Base-by-base conservation (phyloP, 2,329 filamentous ascomycete species). In the Byssothecium circinans region DNA sequence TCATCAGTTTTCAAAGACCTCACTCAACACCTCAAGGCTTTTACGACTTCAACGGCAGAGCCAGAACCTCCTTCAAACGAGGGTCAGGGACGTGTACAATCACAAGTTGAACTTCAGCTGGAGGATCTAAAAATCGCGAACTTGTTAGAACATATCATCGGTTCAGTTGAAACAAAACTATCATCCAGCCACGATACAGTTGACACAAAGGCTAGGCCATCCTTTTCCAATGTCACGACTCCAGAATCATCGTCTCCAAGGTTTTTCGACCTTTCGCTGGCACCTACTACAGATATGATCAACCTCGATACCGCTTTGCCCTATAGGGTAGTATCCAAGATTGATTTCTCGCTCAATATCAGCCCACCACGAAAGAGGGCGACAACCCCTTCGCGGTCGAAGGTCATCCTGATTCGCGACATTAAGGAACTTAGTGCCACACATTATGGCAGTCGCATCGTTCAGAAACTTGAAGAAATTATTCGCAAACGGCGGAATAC, bases 341-440 rank as follows among this genome's bases (percentile, higher is more conserved):
- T 62, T 23, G 49, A 35, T 14, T 44, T 68, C 40, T 32, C 50
- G 18, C 41, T 65, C 10, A 54, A 59, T n/a, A 29, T 64, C 20
- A 55, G 43, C 37, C 57, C 49, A 53, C 60, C 50, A 41, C 46
- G 41, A 35, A 8, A 41, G 38, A 25, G 52, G 54, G 22, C 50
- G 44, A 43, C 44, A 47, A 65, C 58, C 17, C 53, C 53, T 17
- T 49, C 64, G 60, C 64, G 77, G 40, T 78, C 78, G 19, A 78
- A 91, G 7, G 85, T 97, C 48, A 77, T 95, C 32, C 89, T 89
- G 58, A 74, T 96, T 11, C 83, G 88, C 64, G 89, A 97, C 66
- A 88, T 90, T 61, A 84, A 88, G 43, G 89, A 95, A 54, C 77
- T 99, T 8, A 83, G 80, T 58, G 81, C 81, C 62, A 85, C 87